Conservation (phyloP, 495 filamentous ascomycete species). For the Lasiosphaeria ovina region DNA sequence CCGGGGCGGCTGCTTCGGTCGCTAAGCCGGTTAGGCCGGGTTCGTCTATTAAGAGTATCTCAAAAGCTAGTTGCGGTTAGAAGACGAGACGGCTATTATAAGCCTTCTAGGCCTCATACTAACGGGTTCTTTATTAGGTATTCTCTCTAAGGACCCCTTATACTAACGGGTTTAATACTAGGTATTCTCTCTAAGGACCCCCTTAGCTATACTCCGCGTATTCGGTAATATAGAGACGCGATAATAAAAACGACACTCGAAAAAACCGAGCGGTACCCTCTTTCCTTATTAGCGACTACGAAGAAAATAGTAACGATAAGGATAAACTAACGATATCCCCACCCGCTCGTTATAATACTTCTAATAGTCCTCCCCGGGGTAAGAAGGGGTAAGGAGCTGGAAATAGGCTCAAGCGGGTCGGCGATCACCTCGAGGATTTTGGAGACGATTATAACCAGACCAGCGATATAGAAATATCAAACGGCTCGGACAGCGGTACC, state of each 20-base stretch:
- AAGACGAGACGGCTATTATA: too few species aligned
- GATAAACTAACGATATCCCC: constrained; percentile 12
- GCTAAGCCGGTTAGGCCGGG: too few species aligned
- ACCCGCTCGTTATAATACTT: constrained; percentile 4
- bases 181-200: too few species aligned
- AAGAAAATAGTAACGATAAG: constrained; percentile 12
- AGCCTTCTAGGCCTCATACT: too few species aligned
- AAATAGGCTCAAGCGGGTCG: constrained; percentile 16
- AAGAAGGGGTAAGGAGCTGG: constrained; percentile 17
- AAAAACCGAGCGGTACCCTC: neutral
- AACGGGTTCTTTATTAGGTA: too few species aligned
- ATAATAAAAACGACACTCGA: neutral
- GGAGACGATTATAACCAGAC: constrained; percentile 50
- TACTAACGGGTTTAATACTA: too few species aligned
- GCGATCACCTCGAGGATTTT: constrained; percentile 41
- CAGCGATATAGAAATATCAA: constrained; percentile 43
- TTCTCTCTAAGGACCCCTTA: too few species aligned
- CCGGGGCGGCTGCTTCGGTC: too few species aligned
- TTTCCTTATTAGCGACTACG: constrained; percentile 12
- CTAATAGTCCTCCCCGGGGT: constrained; percentile 5
- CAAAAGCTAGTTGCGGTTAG: too few species aligned
- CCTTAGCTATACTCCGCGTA: too few species aligned
- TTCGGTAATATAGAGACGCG: too few species aligned
- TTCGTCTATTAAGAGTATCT: too few species aligned
- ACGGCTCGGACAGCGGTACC: constrained; percentile 46